Conservation (phyloP, 805 yeast species). For the Pichia rugopelliculosa region DNA sequence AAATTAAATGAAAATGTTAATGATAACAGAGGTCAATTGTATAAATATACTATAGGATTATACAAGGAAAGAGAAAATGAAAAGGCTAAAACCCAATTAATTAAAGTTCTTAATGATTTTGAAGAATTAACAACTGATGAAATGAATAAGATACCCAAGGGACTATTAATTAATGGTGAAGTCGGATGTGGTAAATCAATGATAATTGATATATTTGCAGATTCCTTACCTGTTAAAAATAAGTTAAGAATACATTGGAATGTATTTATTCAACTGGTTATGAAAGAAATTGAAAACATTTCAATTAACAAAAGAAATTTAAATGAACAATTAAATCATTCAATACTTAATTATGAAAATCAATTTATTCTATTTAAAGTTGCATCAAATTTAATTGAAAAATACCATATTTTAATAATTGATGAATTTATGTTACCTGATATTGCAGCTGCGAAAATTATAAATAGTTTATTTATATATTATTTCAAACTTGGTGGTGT, state of each 20-base stretch:
- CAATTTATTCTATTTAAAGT: slow-evolving; percentile 61
- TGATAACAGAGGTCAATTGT: slow-evolving; percentile 16
- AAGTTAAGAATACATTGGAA: slow-evolving; percentile 68
- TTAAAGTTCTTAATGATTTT: slow-evolving; percentile 49
- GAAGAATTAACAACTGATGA: slow-evolving; percentile 34
- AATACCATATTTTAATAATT: slow-evolving; percentile 51
- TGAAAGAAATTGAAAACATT: slow-evolving; percentile 50
- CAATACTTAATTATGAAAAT: slow-evolving; percentile 39
- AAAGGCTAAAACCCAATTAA: slow-evolving; percentile 31
- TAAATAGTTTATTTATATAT: slow-evolving; percentile 56
- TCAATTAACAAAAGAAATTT: slow-evolving; percentile 35
- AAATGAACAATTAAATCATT: slow-evolving; percentile 26
- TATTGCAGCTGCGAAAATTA: slow-evolving; percentile 63
- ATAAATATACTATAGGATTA: slow-evolving; percentile 28
- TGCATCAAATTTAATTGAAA: slow-evolving; percentile 54
- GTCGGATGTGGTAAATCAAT: slow-evolving; percentile 73
- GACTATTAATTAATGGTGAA: slow-evolving; percentile 54
- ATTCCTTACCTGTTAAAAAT: slow-evolving; percentile 51
- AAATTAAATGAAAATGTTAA: slow-evolving; percentile 13
- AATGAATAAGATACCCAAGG: slow-evolving; percentile 52
- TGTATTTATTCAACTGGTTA: slow-evolving; percentile 63
- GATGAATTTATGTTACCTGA: slow-evolving; percentile 79
- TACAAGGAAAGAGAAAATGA: slow-evolving; percentile 11
- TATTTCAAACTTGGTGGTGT: slow-evolving; percentile 72
- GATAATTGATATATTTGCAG: slow-evolving; percentile 67